Evolutionary conservation across 805 yeast genomes (phyloP).

Genomic region (Millerozyma miso): DNA sequence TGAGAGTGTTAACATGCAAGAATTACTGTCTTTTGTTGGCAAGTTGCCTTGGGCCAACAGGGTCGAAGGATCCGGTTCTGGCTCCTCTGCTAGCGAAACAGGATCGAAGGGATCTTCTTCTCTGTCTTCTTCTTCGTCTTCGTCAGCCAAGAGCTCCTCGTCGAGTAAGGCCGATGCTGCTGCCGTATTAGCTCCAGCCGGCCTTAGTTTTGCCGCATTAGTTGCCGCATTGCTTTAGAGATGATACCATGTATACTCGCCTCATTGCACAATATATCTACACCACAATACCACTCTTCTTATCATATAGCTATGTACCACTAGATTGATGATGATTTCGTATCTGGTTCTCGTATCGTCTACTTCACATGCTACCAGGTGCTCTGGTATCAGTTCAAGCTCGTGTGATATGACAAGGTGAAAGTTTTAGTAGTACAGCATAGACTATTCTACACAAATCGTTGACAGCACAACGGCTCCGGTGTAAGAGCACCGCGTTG

Average conservation of each 20-base stretch:
- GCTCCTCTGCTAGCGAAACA: constrained; percentile 1
- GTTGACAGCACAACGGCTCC: too few species aligned
- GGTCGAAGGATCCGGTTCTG: constrained; percentile 2
- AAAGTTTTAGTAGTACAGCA: too few species aligned
- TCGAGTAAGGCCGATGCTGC: neutral
- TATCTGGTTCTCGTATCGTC: too few species aligned
- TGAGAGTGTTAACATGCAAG: constrained; percentile 14
- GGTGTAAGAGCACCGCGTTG: too few species aligned
- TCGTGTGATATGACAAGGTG: too few species aligned
- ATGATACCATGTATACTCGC: neutral
- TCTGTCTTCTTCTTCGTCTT: neutral
- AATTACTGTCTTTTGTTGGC: constrained; percentile 27
- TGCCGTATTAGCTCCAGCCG: neutral
- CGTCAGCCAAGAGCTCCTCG: neutral
- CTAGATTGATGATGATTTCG: too few species aligned
- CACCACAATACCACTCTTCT: too few species aligned
- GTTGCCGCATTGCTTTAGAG: neutral
- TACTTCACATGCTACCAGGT: too few species aligned
- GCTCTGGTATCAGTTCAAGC: too few species aligned
- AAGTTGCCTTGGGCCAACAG: constrained; percentile 32
- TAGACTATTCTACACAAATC: too few species aligned
- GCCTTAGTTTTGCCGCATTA: neutral
- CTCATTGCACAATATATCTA: neutral
- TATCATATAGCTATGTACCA: too few species aligned
- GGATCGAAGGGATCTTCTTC: neutral